A percentile compares a stretch with the other conserved stretches of the same genome.
These are phyloP conservation scores for Erodium maritimum DNA, from an alignment of 345 rosid species.

Conservation along the genomic window DNA sequence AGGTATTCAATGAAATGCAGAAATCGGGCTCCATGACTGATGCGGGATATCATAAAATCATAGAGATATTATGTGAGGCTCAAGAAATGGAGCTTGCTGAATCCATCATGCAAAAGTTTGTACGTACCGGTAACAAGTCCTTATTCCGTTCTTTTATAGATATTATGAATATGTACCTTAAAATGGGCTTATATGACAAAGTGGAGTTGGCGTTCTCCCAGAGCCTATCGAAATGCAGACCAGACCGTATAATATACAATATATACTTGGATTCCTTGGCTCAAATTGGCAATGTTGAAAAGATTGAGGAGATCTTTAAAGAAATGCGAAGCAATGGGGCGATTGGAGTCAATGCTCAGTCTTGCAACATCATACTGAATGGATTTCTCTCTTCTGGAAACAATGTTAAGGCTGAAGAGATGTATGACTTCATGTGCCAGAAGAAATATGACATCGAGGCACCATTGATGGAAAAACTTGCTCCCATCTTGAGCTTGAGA, in stretches of 20 bases:
- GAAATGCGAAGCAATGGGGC: constrained; percentile 30
- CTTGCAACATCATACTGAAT: constrained; percentile 54
- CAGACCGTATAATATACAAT: constrained; percentile 46
- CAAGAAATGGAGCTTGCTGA: constrained; percentile 44
- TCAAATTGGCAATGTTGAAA: constrained; percentile 36
- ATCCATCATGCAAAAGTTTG: constrained; percentile 49
- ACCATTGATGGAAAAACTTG: constrained; percentile 49
- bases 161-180: constrained; percentile 44
- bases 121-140: constrained; percentile 52
- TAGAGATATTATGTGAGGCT: constrained; percentile 49
- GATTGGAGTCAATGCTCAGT: constrained; percentile 42
- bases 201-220: constrained; percentile 37
- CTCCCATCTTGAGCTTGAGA: constrained; percentile 37
- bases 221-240: constrained; percentile 50
- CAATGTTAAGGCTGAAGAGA: constrained; percentile 44
- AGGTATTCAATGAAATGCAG: constrained; percentile 58
- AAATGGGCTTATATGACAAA: constrained; percentile 43
- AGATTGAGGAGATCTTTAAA: constrained; percentile 54
- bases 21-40: constrained; percentile 38
- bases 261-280: constrained; percentile 66
- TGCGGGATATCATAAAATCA: constrained; percentile 65
- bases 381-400: constrained; percentile 50
- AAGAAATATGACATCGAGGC: constrained; percentile 55
- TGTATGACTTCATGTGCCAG: constrained; percentile 55
- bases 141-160: constrained; percentile 48